Evolutionary conservation across 345 rosid species (phyloP).

Genomic region (Erysimum cheiranthoides): DNA sequence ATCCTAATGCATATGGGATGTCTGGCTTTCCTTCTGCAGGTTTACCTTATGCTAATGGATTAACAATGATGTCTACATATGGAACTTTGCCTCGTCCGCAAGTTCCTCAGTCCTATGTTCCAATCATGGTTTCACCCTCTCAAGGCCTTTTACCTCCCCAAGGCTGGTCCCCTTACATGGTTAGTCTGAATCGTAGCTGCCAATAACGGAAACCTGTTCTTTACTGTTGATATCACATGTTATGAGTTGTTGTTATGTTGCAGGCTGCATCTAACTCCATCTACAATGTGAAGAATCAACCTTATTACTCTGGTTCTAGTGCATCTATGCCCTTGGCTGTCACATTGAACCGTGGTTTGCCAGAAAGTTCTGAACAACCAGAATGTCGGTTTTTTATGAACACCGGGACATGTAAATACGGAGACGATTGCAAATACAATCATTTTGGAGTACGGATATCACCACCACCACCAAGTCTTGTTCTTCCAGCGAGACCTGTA

Average conservation of each 20-base stretch:
- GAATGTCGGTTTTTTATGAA: slow-evolving; percentile 80
- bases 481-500: slow-evolving; percentile 79
- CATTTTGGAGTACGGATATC: slow-evolving; percentile 67
- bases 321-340: slow-evolving; percentile 50
- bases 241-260: slow-evolving; percentile 25
- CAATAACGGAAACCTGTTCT: background rate
- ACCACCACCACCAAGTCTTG: slow-evolving; percentile 48
- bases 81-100: slow-evolving; percentile 59
- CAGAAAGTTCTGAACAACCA: slow-evolving; percentile 72
- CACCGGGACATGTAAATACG: slow-evolving; percentile 79
- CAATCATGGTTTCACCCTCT: slow-evolving; percentile 68
- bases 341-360: slow-evolving; percentile 44
- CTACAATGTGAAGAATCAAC: slow-evolving; percentile 56
- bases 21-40: slow-evolving; percentile 59
- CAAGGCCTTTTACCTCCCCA: slow-evolving; percentile 63
- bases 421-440: slow-evolving; percentile 81
- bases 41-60: slow-evolving; percentile 60
- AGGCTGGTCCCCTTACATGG: slow-evolving; percentile 76
- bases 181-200: slow-evolving; percentile 40
- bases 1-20: slow-evolving; percentile 51
- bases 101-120: slow-evolving; percentile 60
- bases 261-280: slow-evolving; percentile 56
- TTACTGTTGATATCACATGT: background rate
- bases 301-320: slow-evolving; percentile 51
- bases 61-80: slow-evolving; percentile 68